Evolutionary conservation across 225 moss, liverwort and hornwort species (phyloP).

Genomic region (Marchantia paleacea): DNA sequence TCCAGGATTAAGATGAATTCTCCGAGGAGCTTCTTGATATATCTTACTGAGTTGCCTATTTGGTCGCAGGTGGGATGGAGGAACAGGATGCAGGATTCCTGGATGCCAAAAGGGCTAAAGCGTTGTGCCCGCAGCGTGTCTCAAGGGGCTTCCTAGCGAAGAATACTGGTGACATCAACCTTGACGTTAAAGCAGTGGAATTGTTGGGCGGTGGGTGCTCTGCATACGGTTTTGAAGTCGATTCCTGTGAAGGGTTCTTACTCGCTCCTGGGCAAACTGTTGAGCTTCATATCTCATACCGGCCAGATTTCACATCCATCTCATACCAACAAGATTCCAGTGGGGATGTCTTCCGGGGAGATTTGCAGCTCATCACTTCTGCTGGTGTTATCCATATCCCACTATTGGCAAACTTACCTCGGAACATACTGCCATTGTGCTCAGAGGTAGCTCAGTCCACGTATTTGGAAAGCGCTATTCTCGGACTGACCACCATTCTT

Average conservation of each 20-base stretch:
- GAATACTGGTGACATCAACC: constrained; percentile 40
- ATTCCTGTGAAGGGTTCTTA: constrained; percentile 33
- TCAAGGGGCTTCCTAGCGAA: constrained; percentile 38
- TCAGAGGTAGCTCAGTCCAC: constrained; percentile 35
- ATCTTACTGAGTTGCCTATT: constrained; percentile 1
- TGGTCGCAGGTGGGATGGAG: constrained; percentile 31
- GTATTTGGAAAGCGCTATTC: constrained; percentile 56
- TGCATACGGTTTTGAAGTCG: constrained; percentile 35
- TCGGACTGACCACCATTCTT: constrained; percentile 48
- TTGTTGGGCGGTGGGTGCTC: constrained; percentile 44
- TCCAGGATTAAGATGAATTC: not conserved
- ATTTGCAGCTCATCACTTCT: constrained; percentile 44
- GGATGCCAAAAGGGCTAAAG: constrained; percentile 21
- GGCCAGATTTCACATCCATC: constrained; percentile 31
- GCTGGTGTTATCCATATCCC: constrained; percentile 43
- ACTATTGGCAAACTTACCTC: constrained; percentile 46
- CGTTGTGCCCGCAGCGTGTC: constrained; percentile 36
- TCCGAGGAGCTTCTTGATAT: not conserved
- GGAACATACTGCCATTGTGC: constrained; percentile 33
- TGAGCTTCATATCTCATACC: constrained; percentile 40
- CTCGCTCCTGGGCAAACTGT: constrained; percentile 42
- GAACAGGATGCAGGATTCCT: constrained; percentile 29
- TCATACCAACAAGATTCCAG: constrained; percentile 13
- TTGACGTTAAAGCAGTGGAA: constrained; percentile 42
- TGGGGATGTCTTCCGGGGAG: constrained; percentile 29